phyloP scores from a whole-genome alignment of 2,329 filamentous ascomycete genomes.

The Ophiostoma australiae region DNA sequence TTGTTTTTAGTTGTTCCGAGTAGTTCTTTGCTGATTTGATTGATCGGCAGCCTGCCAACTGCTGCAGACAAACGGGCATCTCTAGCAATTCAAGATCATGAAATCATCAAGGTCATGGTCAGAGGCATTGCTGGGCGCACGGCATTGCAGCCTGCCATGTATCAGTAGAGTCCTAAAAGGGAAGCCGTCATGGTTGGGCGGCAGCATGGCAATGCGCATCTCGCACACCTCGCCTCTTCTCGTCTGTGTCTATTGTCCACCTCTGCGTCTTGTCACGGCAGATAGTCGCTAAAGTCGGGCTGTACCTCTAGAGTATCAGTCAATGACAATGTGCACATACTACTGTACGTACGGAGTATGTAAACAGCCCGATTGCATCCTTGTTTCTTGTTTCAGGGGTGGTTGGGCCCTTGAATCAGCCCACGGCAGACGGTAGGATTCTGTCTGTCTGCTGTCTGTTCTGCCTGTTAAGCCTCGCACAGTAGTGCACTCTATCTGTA shows the following conservation, averaged over 20 bases:
- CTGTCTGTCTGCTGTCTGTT: not conserved
- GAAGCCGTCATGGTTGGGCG: too few species aligned
- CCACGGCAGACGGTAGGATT: not conserved
- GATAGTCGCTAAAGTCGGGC: not conserved
- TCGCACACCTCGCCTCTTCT: not conserved
- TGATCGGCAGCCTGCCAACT: not conserved
- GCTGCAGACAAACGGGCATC: not conserved
- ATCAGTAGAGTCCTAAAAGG: too few species aligned
- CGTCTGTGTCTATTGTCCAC: too few species aligned
- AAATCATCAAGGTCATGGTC: too few species aligned
- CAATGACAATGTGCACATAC: not conserved
- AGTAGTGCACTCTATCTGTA: not conserved
- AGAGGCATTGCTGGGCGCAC: too few species aligned
- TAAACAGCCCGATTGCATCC: slow-evolving; percentile 27
- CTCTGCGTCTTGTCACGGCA: not conserved
- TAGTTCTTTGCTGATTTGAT: too few species aligned
- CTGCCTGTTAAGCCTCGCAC: not conserved
- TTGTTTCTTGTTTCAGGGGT: slow-evolving; percentile 31
- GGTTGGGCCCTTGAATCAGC: slow-evolving; percentile 15
- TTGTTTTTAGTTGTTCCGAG: too few species aligned
- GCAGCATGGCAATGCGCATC: too few species aligned
- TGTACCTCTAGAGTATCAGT: not conserved
- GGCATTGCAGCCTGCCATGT: too few species aligned
- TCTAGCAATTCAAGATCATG: too few species aligned
- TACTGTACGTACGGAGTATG: too few species aligned